Base-by-base conservation (phyloP, 139 green algal genomes). In the Micromonas commoda region DNA sequence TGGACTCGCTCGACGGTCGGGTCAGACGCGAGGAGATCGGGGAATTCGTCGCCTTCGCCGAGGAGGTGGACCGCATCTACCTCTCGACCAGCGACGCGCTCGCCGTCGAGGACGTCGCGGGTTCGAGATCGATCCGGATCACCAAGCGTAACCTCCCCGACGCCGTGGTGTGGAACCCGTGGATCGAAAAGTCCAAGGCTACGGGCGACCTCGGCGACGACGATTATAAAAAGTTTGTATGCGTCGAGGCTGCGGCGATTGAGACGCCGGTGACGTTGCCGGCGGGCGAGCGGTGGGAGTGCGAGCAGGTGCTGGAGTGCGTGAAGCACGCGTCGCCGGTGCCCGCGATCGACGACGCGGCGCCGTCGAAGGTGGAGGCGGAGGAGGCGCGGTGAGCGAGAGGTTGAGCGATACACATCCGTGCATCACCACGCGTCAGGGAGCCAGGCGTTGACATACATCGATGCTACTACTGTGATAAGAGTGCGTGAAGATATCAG, bases 121-220 rank as follows among this genome's bases (percentile, higher is more conserved):
- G 32, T 3, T 16, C 33, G 32, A 78, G 5, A 38, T 69, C 66
- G 13, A 63, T 81, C 19, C 13, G 52, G 20, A 32, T 84, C 23
- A 68, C 72, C 19, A 87, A 87, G 68, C 26, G 73, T 13, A 76
- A 70, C 0, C 63, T 88, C n/a, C 74, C 80, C 23, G 78, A 86
- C 66, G 73, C 78, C 52, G 84, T 88, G 1, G 84, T 88, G 39
- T 88, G 84, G 84, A 88, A 88, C 71, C 84, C 84, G 5, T 87
- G 82, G 82, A 75, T 83, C 29, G 73, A 83, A 19, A 88, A 88
- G 73, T 67, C 73, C 5, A 77, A 74, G 63, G 54, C 33, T 1
- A 85, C 76, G 74, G 54, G 51, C 1, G 84, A 88, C 73, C 79
- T 88, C 32, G 82, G 79, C 2, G 84, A 88, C 65, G 79, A 85